Evolutionary conservation across 108 stramenopile species (phyloP).

Genomic region (Nannochloropsis oceanica): DNA sequence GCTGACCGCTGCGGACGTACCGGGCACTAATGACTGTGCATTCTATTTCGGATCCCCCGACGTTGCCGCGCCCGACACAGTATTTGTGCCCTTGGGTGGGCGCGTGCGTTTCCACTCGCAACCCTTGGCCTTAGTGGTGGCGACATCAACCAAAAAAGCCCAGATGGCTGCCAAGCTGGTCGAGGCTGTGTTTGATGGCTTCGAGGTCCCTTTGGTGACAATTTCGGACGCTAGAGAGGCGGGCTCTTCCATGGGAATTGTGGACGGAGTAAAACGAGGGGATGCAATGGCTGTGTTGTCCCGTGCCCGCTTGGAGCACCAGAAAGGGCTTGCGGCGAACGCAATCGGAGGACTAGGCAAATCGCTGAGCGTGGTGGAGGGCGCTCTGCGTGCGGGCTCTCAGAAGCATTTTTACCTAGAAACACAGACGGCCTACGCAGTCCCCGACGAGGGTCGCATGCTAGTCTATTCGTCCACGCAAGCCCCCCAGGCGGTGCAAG

Average conservation of each 20-base stretch:
- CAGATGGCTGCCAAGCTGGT: slow-evolving; percentile 3
- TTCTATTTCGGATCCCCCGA: not conserved
- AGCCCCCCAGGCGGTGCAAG: not conserved
- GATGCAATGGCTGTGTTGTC: not conserved
- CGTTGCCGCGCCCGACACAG: not conserved
- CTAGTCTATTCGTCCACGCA: slow-evolving; percentile 6
- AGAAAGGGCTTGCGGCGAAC: not conserved
- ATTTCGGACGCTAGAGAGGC: not conserved
- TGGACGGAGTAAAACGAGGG: not conserved
- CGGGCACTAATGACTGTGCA: slow-evolving; percentile 1
- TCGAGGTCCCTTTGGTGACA: not conserved
- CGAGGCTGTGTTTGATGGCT: not conserved
- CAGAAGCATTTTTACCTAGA: slow-evolving; percentile 36
- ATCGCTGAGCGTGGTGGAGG: not conserved
- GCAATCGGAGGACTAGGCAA: not conserved
- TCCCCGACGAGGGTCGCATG: slow-evolving; percentile 9
- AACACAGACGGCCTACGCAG: slow-evolving; percentile 7
- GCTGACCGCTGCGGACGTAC: slow-evolving; percentile 7
- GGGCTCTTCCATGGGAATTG: not conserved
- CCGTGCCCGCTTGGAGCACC: not conserved
- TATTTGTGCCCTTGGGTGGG: not conserved
- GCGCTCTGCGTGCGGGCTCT: not conserved
- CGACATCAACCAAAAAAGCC: not conserved
- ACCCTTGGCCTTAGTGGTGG: slow-evolving; percentile 8
- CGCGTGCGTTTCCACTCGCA: not conserved